phyloP scores from a whole-genome alignment of 2,329 filamentous ascomycete genomes.

The Arthrobotrys conoides region DNA sequence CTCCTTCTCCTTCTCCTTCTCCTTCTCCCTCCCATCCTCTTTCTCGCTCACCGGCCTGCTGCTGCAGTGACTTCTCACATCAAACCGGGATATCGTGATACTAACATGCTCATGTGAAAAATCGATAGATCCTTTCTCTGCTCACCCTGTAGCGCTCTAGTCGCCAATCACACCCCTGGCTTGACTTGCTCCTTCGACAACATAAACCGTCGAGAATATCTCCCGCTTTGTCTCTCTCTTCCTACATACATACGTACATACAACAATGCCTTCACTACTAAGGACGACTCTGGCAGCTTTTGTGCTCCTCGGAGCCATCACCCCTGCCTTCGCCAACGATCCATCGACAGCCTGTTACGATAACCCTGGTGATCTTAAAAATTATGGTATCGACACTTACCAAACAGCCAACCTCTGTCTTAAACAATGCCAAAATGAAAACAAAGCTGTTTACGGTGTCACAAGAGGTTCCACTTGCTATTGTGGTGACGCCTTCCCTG shows the following conservation, averaged over 20 bases:
- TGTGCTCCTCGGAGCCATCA: slow-evolving; percentile 41
- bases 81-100: neutral
- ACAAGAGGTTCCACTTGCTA: slow-evolving; percentile 76
- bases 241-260: slow-evolving; percentile 12
- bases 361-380: slow-evolving; percentile 39
- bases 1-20: neutral
- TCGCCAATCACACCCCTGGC: slow-evolving; percentile 12
- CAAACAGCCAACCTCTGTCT: slow-evolving; percentile 51
- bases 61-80: neutral
- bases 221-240: neutral
- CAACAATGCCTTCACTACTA: slow-evolving; percentile 55
- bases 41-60: neutral
- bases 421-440: slow-evolving; percentile 22
- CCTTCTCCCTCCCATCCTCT: neutral
- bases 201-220: slow-evolving; percentile 30
- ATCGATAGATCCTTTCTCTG: slow-evolving; percentile 16
- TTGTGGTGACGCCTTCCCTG: slow-evolving; percentile 80
- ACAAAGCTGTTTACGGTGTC: slow-evolving; percentile 74
- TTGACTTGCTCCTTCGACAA: slow-evolving; percentile 28
- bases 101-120: slow-evolving; percentile 17
- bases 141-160: slow-evolving; percentile 8
- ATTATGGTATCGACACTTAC: slow-evolving; percentile 52
- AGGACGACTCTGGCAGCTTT: slow-evolving; percentile 36
- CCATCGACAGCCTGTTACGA: slow-evolving; percentile 35
- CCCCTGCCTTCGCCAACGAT: slow-evolving; percentile 30